Evolutionary conservation across 805 yeast species (phyloP).

Genomic region (Blastobotrys attinorum): DNA sequence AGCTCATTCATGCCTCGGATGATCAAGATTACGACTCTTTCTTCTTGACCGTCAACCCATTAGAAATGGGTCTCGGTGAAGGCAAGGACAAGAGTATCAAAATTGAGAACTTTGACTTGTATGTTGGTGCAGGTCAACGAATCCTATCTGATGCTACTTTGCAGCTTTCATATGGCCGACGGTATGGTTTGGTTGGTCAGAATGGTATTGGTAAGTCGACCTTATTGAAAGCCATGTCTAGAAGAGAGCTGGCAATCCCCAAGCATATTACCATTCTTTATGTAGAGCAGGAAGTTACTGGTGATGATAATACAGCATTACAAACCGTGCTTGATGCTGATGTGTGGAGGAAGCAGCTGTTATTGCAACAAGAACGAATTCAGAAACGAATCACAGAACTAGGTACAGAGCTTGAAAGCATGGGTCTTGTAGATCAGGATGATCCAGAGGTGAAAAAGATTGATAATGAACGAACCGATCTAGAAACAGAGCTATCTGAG

Average conservation of each 20-base stretch:
- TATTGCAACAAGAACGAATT: conserved; percentile 55
- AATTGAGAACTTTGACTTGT: conserved; percentile 84
- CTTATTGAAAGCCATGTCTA: conserved; percentile 76
- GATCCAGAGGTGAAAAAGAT: conserved; percentile 56
- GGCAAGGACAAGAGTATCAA: conserved; percentile 97
- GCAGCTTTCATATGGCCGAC: conserved; percentile 81
- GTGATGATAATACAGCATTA: conserved; percentile 84
- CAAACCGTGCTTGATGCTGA: conserved; percentile 98
- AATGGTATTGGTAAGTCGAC: conserved; percentile 99
- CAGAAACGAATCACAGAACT: conserved; percentile 70
- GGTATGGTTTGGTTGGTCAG: conserved; percentile 97
- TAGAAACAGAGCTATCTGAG: conserved; percentile 69
- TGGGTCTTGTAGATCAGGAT: conserved; percentile 18
- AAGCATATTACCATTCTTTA: conserved; percentile 92
- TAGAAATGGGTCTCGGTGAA: conserved; percentile 55
- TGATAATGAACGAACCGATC: conserved; percentile 85
- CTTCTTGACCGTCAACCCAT: conserved; percentile 90
- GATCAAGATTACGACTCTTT: conserved; percentile 85
- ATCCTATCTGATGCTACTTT: conserved; percentile 82
- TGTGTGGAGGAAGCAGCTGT: conserved; percentile 92
- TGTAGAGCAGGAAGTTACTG: conserved; percentile 94
- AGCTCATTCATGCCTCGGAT: conserved; percentile 55
- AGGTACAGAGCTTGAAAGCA: conserved; percentile 46
- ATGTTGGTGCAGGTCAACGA: conserved; percentile 93
- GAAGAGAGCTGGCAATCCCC: conserved; percentile 91